Base-by-base conservation (phyloP, 1,284 basidiomycete species). In the Irpex lacteus region DNA sequence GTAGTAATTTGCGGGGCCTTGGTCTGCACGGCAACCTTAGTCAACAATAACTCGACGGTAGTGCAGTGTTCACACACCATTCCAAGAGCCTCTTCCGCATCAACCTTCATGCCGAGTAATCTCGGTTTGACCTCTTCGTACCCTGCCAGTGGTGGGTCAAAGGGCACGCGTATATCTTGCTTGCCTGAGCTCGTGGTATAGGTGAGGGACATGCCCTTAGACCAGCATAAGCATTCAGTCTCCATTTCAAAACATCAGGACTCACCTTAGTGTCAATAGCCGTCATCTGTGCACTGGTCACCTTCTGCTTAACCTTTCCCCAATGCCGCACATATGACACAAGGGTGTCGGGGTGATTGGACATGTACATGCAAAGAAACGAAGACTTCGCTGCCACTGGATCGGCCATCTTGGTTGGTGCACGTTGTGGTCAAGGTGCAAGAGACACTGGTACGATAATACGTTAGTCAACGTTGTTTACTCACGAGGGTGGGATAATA, bases 331-430 rank as follows among this genome's bases (percentile, higher is more conserved):
- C 89, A 69, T 91, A 92, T 6, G 88, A 89, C 44, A 92, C 89
- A 66, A 93, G 79, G 0, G 91, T 92, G 72, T 93, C 91, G 1
- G 89, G 89, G 71, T 93, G 91, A 65, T 80, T 86, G 40, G 84
- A 88, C 91, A 94, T 94, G 78, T 94, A 94, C 85, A 87, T 90
- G 75, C 85, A 85, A 49, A 94, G 81, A 71, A 92, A 94, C 1
- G 78, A 79, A 34, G 90, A 91, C 69, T 90, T 91, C 21, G 85
- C 85, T 26, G 88, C 88, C 2, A 93, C 89, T 7, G 89, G 83
- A 72, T 93, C 88, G 32, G 81, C 68, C 79, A 82, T 81, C 40
- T 9, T 44, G 11, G 40, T 44, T 44, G 11, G 40, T 44, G 40
- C 15, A 44, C 40, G 40, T 15, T 44, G 40, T 44, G 40, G 40